Conservation (phyloP, 345 rosid species). For the Chamaenerion angustifolium region DNA sequence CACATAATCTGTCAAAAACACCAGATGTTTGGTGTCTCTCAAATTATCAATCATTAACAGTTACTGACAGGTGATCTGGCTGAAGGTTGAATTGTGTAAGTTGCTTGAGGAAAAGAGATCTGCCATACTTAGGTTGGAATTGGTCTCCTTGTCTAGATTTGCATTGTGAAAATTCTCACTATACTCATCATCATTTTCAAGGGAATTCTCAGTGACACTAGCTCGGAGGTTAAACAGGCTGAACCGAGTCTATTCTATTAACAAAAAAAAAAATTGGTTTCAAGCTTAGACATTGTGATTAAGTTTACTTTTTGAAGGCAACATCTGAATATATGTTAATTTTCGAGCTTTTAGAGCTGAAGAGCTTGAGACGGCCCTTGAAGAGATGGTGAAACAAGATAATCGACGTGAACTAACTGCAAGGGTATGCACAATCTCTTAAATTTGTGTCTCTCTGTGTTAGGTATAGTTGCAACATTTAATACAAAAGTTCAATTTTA, state of each 20-base stretch:
- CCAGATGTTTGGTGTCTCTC: too few species aligned
- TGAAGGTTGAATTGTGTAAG: slow-evolving; percentile 84
- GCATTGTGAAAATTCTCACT: background rate
- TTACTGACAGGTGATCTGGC: slow-evolving; percentile 59
- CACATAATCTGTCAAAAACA: too few species aligned
- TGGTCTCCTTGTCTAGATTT: slow-evolving; percentile 5
- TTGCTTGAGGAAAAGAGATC: slow-evolving; percentile 82
- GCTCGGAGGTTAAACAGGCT: too few species aligned
- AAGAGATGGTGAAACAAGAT: slow-evolving; percentile 88
- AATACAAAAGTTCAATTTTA: too few species aligned
- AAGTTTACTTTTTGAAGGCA: too few species aligned
- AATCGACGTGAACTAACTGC: slow-evolving; percentile 67
- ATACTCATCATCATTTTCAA: background rate
- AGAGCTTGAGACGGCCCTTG: slow-evolving; percentile 85
- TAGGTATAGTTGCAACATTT: too few species aligned
- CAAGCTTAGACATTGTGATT: too few species aligned
- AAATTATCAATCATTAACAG: too few species aligned
- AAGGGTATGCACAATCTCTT: slow-evolving; percentile 26
- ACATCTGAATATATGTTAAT: slow-evolving; percentile 1
- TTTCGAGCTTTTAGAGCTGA: slow-evolving; percentile 47
- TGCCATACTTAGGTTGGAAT: slow-evolving; percentile 49
- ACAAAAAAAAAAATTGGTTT: too few species aligned
- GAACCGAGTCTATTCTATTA: too few species aligned
- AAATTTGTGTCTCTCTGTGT: too few species aligned
- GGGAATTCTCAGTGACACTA: too few species aligned